These are phyloP conservation scores for Aureobasidium pullulans DNA, from an alignment of 2,329 filamentous ascomycete genomes.

Conservation along the genomic window DNA sequence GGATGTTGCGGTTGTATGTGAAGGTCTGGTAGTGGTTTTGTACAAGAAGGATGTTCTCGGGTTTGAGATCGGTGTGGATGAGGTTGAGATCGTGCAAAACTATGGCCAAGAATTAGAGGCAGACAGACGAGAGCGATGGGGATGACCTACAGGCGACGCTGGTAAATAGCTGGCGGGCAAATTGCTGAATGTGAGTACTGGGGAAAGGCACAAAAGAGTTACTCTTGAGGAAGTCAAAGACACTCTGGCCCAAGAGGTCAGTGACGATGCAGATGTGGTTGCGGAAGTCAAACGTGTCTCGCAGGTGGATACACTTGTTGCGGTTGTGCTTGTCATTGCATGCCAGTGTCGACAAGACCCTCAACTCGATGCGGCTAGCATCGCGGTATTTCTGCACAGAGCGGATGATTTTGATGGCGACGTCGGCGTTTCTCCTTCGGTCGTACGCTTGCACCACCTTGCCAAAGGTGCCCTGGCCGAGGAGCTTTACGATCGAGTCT, in stretches of 20 bases:
- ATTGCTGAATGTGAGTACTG: slow-evolving; percentile 96
- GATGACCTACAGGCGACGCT: slow-evolving; percentile 80
- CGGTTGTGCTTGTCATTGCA: slow-evolving; percentile 87
- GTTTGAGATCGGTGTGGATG: slow-evolving; percentile 78
- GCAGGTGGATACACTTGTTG: slow-evolving; percentile 92
- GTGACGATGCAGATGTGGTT: slow-evolving; percentile 90
- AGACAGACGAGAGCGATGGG: background rate
- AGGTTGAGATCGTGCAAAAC: slow-evolving; percentile 94
- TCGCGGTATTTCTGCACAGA: slow-evolving; percentile 98
- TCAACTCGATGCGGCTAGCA: slow-evolving; percentile 86
- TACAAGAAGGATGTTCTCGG: slow-evolving; percentile 60
- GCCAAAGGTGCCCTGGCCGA: slow-evolving; percentile 95
- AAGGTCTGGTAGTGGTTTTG: slow-evolving; percentile 60
- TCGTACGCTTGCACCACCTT: slow-evolving; percentile 95
- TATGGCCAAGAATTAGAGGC: slow-evolving; percentile 35
- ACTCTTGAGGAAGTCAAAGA: slow-evolving; percentile 95
- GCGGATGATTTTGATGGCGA: slow-evolving; percentile 96
- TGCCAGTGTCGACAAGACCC: slow-evolving; percentile 84
- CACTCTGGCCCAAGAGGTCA: slow-evolving; percentile 79
- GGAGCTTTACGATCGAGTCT: slow-evolving; percentile 84
- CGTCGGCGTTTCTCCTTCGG: slow-evolving; percentile 65
- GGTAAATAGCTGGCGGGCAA: slow-evolving; percentile 92
- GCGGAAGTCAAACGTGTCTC: slow-evolving; percentile 94
- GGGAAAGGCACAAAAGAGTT: slow-evolving; percentile 95
- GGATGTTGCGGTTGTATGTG: slow-evolving; percentile 61